Evolutionary conservation across 306 rosid genomes (phyloP).

Genomic region (Ormosia emarginata): DNA sequence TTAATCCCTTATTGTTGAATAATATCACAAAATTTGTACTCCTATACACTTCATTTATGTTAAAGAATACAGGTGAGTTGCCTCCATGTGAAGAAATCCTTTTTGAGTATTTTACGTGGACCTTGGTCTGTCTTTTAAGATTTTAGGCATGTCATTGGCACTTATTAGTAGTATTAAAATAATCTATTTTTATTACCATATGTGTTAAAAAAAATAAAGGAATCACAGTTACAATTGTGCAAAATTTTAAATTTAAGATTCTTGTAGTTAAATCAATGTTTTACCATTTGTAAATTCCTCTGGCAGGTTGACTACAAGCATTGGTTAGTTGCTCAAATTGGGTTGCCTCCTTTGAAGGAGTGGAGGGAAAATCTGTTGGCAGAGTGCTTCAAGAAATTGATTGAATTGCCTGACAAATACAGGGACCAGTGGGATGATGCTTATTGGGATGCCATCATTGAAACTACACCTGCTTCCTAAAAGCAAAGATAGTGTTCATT

Average conservation of each 20-base stretch:
- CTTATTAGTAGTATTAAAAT: background rate
- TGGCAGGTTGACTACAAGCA: slow-evolving; percentile 1
- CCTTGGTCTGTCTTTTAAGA: background rate
- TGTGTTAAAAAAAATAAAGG: background rate
- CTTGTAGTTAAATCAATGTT: background rate
- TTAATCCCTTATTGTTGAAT: background rate
- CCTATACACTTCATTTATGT: background rate
- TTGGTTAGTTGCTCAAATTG: slow-evolving; percentile 19
- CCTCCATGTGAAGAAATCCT: background rate
- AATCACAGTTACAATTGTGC: background rate
- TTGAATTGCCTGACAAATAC: background rate
- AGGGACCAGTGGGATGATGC: slow-evolving; percentile 26
- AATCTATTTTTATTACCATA: background rate
- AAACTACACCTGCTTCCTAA: background rate
- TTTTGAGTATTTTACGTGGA: background rate
- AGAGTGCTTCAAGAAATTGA: background rate
- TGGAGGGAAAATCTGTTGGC: slow-evolving; percentile 6
- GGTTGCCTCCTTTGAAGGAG: slow-evolving; percentile 11
- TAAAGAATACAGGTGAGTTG: background rate
- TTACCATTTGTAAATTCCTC: background rate
- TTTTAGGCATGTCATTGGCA: too few relatives aligned
- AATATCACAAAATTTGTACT: background rate
- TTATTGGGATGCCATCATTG: slow-evolving; percentile 19
- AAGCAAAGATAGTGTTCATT: background rate
- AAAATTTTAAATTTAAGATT: background rate